These are phyloP conservation scores for Vanderwaltozyma polyspora DNA, from an alignment of 805 yeast genomes.

Conservation along the genomic window DNA sequence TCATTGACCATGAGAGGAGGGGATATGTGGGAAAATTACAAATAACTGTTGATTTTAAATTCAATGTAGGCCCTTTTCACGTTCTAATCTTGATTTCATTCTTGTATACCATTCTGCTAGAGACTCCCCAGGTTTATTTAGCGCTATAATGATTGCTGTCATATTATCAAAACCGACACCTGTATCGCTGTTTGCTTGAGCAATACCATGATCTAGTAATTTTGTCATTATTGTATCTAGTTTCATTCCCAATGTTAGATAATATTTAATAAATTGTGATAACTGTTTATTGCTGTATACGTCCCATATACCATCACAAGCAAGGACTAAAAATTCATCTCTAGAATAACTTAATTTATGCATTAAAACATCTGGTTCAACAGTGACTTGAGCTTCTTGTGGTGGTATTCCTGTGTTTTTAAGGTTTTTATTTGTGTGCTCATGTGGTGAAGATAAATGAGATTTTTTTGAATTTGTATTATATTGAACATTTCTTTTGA, in stretches of 20 bases:
- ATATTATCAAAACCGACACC: slow-evolving; percentile 78
- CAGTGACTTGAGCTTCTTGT: slow-evolving; percentile 70
- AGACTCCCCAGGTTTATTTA: slow-evolving; percentile 36
- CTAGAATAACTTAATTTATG: slow-evolving; percentile 34
- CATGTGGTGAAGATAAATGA: background rate
- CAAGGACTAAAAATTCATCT: slow-evolving; percentile 63
- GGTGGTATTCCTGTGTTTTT: slow-evolving; percentile 28
- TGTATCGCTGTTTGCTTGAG: slow-evolving; percentile 60
- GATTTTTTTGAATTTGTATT: background rate
- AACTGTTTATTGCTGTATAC: slow-evolving; percentile 47
- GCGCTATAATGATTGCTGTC: slow-evolving; percentile 60
- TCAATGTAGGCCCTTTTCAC: slow-evolving; percentile 18
- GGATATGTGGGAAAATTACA: too few relatives aligned
- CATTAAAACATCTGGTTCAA: slow-evolving; percentile 61
- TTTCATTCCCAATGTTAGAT: slow-evolving; percentile 45
- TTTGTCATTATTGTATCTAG: slow-evolving; percentile 49
- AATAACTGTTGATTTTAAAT: too few relatives aligned
- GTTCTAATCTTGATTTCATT: slow-evolving; percentile 35
- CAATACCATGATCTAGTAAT: slow-evolving; percentile 52
- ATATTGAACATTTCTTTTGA: slow-evolving; percentile 28
- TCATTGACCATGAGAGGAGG: too few relatives aligned
- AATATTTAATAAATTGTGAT: slow-evolving; percentile 42
- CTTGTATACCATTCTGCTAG: slow-evolving; percentile 48
- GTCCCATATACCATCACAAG: slow-evolving; percentile 84
- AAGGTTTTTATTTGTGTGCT: background rate